Percentiles rank a stretch among this genome's conserved stretches.
Evolutionary conservation across 177 flowering plant species (phyloP).

Genomic region (Viscum album): DNA sequence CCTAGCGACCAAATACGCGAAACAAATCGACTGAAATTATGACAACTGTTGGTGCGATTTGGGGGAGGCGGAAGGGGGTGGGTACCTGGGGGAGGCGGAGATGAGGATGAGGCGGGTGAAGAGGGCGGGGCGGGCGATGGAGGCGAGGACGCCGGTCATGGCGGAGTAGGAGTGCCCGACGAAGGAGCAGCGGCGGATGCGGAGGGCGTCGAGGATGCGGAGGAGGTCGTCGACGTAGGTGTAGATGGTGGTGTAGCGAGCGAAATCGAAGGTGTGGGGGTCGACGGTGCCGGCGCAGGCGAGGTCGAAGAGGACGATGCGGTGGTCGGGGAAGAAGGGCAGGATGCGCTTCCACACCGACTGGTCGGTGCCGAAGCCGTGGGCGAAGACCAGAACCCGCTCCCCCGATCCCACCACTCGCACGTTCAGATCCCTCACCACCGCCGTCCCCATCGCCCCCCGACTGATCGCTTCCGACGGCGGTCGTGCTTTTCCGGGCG

Average conservation of each 20-base stretch:
- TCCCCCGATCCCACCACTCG: conserved; percentile 3
- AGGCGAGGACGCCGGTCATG: background rate
- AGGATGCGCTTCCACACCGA: conserved; percentile 5
- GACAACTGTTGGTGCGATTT: too few species aligned
- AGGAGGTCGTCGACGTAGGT: conserved; percentile 7
- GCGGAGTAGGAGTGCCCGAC: conserved; percentile 9
- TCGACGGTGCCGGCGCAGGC: conserved; percentile 7
- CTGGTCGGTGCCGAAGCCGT: conserved; percentile 6
- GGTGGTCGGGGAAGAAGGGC: background rate
- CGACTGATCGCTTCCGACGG: too few species aligned
- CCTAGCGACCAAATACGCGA: too few species aligned
- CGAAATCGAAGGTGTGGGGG: conserved; percentile 4
- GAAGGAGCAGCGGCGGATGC: background rate
- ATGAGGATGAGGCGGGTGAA: conserved; percentile 4
- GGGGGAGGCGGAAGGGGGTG: too few species aligned
- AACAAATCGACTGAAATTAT: too few species aligned
- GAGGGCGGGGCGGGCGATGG: conserved; percentile 5
- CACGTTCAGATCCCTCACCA: conserved; percentile 4
- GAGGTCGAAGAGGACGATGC: conserved; percentile 1
- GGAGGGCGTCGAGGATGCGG: conserved; percentile 3
- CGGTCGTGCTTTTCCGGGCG: too few species aligned
- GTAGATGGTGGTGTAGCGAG: conserved; percentile 3
- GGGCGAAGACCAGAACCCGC: background rate
- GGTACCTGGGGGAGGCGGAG: conserved; percentile 5
- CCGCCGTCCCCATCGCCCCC: background rate